Conservation (phyloP, 345 rosid species). For the Eucalyptus microcorys region DNA sequence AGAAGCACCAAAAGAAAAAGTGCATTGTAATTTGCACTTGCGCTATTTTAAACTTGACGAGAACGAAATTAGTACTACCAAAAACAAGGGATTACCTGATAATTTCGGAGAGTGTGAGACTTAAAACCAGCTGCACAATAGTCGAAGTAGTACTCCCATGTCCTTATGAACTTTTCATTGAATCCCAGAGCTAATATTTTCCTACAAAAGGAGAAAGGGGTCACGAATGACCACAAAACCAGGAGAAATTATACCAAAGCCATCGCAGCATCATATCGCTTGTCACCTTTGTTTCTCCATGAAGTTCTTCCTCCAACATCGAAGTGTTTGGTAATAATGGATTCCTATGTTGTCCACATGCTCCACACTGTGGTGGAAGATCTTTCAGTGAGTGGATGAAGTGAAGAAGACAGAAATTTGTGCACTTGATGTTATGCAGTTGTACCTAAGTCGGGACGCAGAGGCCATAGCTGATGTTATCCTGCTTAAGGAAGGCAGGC, state of each 20-base stretch:
- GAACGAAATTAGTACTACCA: neutral
- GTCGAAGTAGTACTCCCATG: slow-evolving; percentile 92
- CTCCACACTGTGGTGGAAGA: slow-evolving; percentile 40
- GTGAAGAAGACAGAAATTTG: neutral
- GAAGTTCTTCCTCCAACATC: slow-evolving; percentile 74
- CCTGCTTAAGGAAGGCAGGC: slow-evolving; percentile 67
- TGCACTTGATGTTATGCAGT: neutral
- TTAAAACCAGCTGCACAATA: slow-evolving; percentile 82
- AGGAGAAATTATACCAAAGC: neutral
- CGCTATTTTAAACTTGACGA: neutral
- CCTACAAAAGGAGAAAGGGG: slow-evolving; percentile 14
- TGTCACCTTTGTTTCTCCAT: slow-evolving; percentile 54
- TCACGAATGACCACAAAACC: neutral
- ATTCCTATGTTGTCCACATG: slow-evolving; percentile 75
- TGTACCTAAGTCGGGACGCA: slow-evolving; percentile 68
- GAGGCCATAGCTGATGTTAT: slow-evolving; percentile 69
- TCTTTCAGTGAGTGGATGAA: neutral
- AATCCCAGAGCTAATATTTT: slow-evolving; percentile 60
- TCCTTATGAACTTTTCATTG: slow-evolving; percentile 58
- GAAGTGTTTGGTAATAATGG: slow-evolving; percentile 70
- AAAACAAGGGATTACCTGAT: slow-evolving; percentile 27
- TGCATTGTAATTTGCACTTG: neutral
- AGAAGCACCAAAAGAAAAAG: neutral
- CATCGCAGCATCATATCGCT: neutral
- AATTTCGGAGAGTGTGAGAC: slow-evolving; percentile 53